Evolutionary conservation across 1,284 basidiomycete genomes (phyloP).

Genomic region (Leccinum brunneo-olivaceum): DNA sequence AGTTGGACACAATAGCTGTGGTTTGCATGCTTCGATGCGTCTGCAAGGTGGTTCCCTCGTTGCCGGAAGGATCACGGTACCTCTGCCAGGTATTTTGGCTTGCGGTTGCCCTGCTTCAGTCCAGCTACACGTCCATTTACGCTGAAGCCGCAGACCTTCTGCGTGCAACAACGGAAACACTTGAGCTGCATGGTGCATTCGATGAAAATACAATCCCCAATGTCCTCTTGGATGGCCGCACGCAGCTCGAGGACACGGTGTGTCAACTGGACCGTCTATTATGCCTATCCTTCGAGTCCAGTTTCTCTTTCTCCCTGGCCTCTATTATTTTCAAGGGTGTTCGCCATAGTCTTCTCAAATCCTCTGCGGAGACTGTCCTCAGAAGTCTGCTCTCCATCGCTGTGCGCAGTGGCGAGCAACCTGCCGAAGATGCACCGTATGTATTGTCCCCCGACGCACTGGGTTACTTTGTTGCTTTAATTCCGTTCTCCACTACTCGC

Average conservation of each 20-base stretch:
- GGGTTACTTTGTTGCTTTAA: constrained; percentile 77
- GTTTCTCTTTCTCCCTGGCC: constrained; percentile 77
- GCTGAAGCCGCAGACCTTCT: constrained; percentile 63
- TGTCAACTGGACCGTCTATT: constrained; percentile 70
- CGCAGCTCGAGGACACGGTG: constrained; percentile 60
- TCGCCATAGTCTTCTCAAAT: constrained; percentile 59
- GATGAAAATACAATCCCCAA: constrained; percentile 47
- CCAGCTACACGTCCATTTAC: constrained; percentile 69
- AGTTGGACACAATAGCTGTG: constrained; percentile 69
- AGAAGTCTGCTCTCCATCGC: constrained; percentile 54
- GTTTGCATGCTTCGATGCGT: constrained; percentile 86
- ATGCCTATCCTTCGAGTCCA: constrained; percentile 71
- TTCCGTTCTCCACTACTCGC: constrained; percentile 61
- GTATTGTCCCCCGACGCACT: constrained; percentile 55
- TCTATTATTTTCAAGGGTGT: constrained; percentile 83
- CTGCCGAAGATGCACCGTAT: constrained; percentile 34
- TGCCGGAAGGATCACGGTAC: constrained; percentile 67
- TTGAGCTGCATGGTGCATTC: constrained; percentile 57
- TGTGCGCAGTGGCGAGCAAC: constrained; percentile 38
- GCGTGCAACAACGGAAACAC: constrained; percentile 60
- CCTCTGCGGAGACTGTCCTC: constrained; percentile 52
- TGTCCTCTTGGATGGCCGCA: constrained; percentile 61
- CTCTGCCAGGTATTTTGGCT: constrained; percentile 78
- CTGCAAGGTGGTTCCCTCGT: constrained; percentile 66
- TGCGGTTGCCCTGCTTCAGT: constrained; percentile 74